phyloP scores from a whole-genome alignment of 306 rosid genomes.

The Corylus heterophylla region DNA sequence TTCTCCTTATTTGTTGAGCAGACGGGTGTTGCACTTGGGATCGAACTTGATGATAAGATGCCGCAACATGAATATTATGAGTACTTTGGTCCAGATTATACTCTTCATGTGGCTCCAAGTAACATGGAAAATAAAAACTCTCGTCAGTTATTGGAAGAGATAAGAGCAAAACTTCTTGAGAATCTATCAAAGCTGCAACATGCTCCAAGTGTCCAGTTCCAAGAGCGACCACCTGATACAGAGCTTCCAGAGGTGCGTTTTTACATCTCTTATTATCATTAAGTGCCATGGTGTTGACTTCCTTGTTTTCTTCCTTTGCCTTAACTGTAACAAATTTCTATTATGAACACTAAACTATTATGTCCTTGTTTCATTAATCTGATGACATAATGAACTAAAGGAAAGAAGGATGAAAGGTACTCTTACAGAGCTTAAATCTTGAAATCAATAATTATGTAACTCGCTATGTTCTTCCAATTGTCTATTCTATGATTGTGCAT shows the following conservation, averaged over 20 bases:
- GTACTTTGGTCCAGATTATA: slow-evolving; percentile 55
- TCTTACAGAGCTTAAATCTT: not conserved
- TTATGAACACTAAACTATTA: not conserved
- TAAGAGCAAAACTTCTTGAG: slow-evolving; percentile 42
- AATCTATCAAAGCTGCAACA: slow-evolving; percentile 48
- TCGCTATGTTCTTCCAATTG: not conserved
- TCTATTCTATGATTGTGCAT: not conserved
- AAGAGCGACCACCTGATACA: slow-evolving; percentile 49
- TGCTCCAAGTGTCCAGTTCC: slow-evolving; percentile 53
- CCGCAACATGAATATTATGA: slow-evolving; percentile 55
- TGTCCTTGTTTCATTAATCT: not conserved
- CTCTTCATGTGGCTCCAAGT: slow-evolving; percentile 53
- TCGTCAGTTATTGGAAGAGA: slow-evolving; percentile 40
- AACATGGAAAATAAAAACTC: slow-evolving; percentile 61
- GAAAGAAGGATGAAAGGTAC: not conserved
- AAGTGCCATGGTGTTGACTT: not conserved
- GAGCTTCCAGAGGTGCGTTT: slow-evolving; percentile 43
- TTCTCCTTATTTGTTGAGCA: slow-evolving; percentile 29
- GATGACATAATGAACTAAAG: not conserved
- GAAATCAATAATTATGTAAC: not conserved
- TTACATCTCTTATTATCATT: slow-evolving; percentile 16
- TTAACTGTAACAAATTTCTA: slow-evolving; percentile 7
- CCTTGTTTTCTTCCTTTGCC: slow-evolving; percentile 1
- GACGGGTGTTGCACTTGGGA: slow-evolving; percentile 55
- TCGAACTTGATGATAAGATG: slow-evolving; percentile 50